phyloP scores from a whole-genome alignment of 768 basidiomycete genomes.

The Xanthoconium purpureum region DNA sequence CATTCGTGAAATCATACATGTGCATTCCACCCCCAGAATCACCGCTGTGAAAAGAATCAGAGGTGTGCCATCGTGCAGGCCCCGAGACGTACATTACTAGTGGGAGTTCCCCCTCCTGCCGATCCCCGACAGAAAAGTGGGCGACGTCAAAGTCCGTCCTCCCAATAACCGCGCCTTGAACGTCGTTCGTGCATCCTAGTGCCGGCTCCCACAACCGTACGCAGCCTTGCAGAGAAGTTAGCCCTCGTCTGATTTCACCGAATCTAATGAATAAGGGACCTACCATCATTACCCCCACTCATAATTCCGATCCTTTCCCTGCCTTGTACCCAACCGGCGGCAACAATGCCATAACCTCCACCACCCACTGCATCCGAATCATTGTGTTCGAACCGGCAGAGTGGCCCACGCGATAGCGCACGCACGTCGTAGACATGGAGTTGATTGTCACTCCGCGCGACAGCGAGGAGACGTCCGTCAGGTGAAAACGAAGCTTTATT shows the following conservation, averaged over 20 bases:
- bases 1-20: slow-evolving; percentile 38
- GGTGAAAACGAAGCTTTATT: slow-evolving; percentile 53
- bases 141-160: slow-evolving; percentile 56
- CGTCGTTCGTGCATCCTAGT: slow-evolving; percentile 33
- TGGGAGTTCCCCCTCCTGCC: slow-evolving; percentile 47
- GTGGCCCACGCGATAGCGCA: slow-evolving; percentile 42
- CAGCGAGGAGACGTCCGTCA: slow-evolving; percentile 57
- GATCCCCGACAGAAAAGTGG: slow-evolving; percentile 58
- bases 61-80: slow-evolving; percentile 17
- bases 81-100: slow-evolving; percentile 56
- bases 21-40: slow-evolving; percentile 48
- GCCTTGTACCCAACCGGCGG: slow-evolving; percentile 51
- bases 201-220: slow-evolving; percentile 65
- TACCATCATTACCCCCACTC: slow-evolving; percentile 66
- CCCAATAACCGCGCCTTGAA: slow-evolving; percentile 50
- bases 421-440: slow-evolving; percentile 64
- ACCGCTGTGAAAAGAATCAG: slow-evolving; percentile 35
- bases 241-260: neutral
- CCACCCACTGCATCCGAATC: slow-evolving; percentile 31
- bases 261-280: slow-evolving; percentile 12
- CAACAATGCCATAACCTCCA: slow-evolving; percentile 46
- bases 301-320: slow-evolving; percentile 46
- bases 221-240: slow-evolving; percentile 46
- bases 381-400: slow-evolving; percentile 51
- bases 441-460: slow-evolving; percentile 57